These are phyloP conservation scores for Pseudonitzschia multiseries DNA, from an alignment of 108 stramenopile species.

Conservation along the genomic window DNA sequence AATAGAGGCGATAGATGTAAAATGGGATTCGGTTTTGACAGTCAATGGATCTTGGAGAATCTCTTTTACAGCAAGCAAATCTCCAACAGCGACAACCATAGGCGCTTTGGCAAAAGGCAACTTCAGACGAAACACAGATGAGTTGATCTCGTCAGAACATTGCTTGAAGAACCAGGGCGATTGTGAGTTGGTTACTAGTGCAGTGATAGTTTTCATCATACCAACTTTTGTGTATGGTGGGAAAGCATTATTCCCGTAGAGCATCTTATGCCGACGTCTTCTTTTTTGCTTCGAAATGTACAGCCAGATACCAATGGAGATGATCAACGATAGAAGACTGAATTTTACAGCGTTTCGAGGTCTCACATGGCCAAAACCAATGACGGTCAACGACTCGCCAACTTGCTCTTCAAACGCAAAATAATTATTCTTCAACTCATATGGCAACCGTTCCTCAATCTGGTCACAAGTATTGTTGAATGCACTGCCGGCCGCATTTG, in stretches of 20 bases:
- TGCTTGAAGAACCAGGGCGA: slow-evolving; percentile 29
- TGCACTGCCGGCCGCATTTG: neutral
- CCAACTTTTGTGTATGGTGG: slow-evolving; percentile 27
- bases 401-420: slow-evolving; percentile 4
- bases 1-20: slow-evolving; percentile 22
- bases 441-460: slow-evolving; percentile 11
- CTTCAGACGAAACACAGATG: slow-evolving; percentile 29
- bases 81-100: slow-evolving; percentile 41
- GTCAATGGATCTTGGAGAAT: slow-evolving; percentile 41
- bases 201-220: neutral
- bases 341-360: neutral
- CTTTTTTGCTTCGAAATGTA: neutral
- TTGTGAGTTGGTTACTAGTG: slow-evolving; percentile 5
- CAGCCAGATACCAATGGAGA: neutral
- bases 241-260: slow-evolving; percentile 33
- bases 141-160: slow-evolving; percentile 27
- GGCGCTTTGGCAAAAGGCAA: slow-evolving; percentile 27
- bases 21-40: slow-evolving; percentile 22
- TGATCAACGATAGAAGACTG: neutral
- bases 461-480: neutral
- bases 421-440: slow-evolving; percentile 14
- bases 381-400: neutral
- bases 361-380: slow-evolving; percentile 3
- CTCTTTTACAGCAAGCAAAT: slow-evolving; percentile 36
- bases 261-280: slow-evolving; percentile 18